Conservation (phyloP, 2,329 filamentous ascomycete species). For the Fonsecaea pedrosoi region DNA sequence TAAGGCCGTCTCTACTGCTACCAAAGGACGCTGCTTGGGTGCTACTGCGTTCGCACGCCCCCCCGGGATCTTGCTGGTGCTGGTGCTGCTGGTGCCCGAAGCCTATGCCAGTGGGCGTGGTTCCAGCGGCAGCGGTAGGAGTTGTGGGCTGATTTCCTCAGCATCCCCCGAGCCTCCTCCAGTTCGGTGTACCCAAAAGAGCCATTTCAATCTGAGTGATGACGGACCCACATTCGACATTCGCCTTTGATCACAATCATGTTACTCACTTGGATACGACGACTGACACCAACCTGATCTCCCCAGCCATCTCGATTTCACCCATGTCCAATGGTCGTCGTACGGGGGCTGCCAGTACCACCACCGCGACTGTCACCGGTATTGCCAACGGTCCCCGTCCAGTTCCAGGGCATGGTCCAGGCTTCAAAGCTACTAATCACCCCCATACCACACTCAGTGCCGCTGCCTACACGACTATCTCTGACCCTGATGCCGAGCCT, state of each 20-base stretch:
- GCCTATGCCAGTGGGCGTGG: constrained; percentile 13
- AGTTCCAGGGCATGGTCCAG: constrained; percentile 6
- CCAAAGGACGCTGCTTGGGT: constrained; percentile 5
- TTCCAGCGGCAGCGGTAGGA: constrained; percentile 15
- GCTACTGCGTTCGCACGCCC: background rate
- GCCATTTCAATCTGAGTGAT: constrained; percentile 34
- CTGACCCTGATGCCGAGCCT: constrained; percentile 30
- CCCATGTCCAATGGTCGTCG: constrained; percentile 26
- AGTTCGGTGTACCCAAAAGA: constrained; percentile 11
- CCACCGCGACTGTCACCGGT: background rate
- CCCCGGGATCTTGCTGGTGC: background rate
- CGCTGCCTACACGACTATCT: constrained; percentile 22
- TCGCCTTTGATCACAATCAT: constrained; percentile 30
- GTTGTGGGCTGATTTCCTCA: constrained; percentile 21
- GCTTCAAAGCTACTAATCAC: constrained; percentile 34
- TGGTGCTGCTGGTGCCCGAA: constrained; percentile 4
- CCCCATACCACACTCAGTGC: constrained; percentile 20
- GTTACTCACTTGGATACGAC: constrained; percentile 32
- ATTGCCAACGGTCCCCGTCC: constrained; percentile 17
- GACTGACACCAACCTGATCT: constrained; percentile 29
- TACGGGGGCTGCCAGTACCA: constrained; percentile 21
- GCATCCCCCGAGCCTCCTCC: constrained; percentile 9
- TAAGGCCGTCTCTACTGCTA: constrained; percentile 4
- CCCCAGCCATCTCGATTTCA: constrained; percentile 38
- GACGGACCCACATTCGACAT: constrained; percentile 35